Base-by-base conservation (phyloP, 2,329 filamentous ascomycete genomes). In the Penicillium brasilianum region DNA sequence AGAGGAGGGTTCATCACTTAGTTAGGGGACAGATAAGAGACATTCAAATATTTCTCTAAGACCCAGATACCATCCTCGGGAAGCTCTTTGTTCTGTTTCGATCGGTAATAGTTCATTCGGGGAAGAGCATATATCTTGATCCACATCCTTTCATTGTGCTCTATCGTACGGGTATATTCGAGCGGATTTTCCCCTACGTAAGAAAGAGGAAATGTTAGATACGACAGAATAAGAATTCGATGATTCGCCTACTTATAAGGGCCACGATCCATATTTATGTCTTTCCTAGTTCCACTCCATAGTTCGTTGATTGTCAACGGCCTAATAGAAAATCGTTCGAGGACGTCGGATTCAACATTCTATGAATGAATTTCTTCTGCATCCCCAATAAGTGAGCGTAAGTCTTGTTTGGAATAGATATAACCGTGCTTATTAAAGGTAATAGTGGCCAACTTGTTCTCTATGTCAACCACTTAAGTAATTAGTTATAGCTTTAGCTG, bases 211-310 rank as follows among this genome's bases (percentile, higher is more conserved):
- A 49, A 11, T 28, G 25, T 28, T 28, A 49, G 14, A 37, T 59
- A 51, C 28, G 36, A 51, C 16, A 16, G 30, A 51, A 51, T 51
- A 18, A 7, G 30, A 54, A 61, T 55, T 41, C 46, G 30, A 51
- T 36, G 13, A 28, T 57, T 30, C 20, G 36, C 18, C 18, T 46
- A 61, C 73, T 65, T 50, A 75, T 71, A 75, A 48, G 72, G 71
- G 2, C 73, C 72, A 52, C 70, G 62, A 61, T 73, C 69, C 20
- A 73, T 61, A 18, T 64, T 46, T 65, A 76, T 73, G 7, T 65
- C 55, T 25, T 37, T 57, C 51, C 68, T 68, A 36, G 32, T 49
- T 10, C 53, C 61, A 9, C 22, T 54, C 69, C 70, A 75, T 18
- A 73, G 59, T 20, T 68, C 66, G 1, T 56, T 20, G 2, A 49